These are phyloP conservation scores for Collariella sp. DNA, from an alignment of 495 filamentous ascomycete species.

Conservation along the genomic window DNA sequence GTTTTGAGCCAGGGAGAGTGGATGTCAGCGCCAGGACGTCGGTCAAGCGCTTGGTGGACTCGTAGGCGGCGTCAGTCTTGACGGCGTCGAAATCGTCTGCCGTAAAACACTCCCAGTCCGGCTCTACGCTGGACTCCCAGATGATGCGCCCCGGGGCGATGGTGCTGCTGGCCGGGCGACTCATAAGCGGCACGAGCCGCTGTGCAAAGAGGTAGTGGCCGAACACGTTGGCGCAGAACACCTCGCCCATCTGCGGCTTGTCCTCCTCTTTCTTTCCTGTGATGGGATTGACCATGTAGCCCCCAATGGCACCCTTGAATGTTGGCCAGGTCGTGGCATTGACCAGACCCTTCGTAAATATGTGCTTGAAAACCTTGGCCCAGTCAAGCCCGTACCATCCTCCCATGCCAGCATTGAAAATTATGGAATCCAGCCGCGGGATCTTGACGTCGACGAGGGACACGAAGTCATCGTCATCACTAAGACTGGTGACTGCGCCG, in stretches of 20 bases:
- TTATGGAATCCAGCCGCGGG: constrained; percentile 66
- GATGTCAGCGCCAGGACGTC: constrained; percentile 75
- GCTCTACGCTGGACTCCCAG: constrained; percentile 79
- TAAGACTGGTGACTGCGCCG: constrained; percentile 42
- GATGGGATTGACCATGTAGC: constrained; percentile 42
- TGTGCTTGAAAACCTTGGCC: constrained; percentile 47
- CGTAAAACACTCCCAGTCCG: constrained; percentile 45
- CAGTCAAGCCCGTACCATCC: constrained; percentile 77
- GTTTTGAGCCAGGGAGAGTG: constrained; percentile 52
- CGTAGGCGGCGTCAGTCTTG: constrained; percentile 56
- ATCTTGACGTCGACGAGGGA: constrained; percentile 40
- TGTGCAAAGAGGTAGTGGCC: constrained; percentile 90
- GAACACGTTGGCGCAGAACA: constrained; percentile 89
- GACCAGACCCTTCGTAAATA: constrained; percentile 54
- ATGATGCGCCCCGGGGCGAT: constrained; percentile 53
- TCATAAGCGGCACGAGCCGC: constrained; percentile 64
- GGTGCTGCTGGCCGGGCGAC: constrained; percentile 30
- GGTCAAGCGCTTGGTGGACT: constrained; percentile 75
- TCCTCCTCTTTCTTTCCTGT: constrained; percentile 1
- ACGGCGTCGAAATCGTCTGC: constrained; percentile 70
- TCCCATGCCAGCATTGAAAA: constrained; percentile 88
- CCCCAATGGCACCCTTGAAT: constrained; percentile 59
- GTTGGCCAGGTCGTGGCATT: constrained; percentile 66
- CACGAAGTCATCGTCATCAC: constrained; percentile 24
- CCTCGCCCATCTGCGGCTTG: constrained; percentile 47